A percentile compares a stretch with the other conserved stretches of the same genome.
Conservation (phyloP, 257 asterid species). For the Solanum neorickii region DNA sequence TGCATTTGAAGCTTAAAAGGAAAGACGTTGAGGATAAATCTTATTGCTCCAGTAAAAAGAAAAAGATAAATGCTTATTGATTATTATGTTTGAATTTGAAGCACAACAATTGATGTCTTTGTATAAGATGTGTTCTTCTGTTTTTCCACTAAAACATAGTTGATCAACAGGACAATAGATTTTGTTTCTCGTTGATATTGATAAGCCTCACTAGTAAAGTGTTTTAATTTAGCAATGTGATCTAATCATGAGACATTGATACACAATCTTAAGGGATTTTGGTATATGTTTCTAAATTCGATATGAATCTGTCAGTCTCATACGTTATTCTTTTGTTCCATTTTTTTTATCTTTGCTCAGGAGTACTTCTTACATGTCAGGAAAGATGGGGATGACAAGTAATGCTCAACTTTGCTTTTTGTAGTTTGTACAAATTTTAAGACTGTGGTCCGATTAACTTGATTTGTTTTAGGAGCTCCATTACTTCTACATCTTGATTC, state of each 20-base stretch:
- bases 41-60: no score
- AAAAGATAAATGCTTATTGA: not conserved
- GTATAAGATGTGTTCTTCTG: not conserved
- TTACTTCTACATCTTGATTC: no score
- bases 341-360: constrained; percentile 23
- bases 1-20: not conserved
- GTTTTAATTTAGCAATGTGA: not conserved
- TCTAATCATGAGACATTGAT: not conserved
- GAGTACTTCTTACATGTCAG: constrained; percentile 64
- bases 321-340: not conserved
- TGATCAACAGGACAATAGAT: not conserved
- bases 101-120: not conserved
- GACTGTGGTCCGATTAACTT: no score
- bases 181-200: not conserved
- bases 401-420: constrained; percentile 5
- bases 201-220: not conserved
- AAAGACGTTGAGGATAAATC: not conserved
- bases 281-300: not conserved
- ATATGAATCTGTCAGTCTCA: not conserved
- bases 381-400: constrained; percentile 97
- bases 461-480: no score
- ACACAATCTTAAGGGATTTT: not conserved
- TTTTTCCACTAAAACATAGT: not conserved
- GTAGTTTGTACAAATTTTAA: not conserved
- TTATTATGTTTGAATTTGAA: not conserved